Conservation (phyloP, 1,284 basidiomycete species). For the Coniferiporia weirii region DNA sequence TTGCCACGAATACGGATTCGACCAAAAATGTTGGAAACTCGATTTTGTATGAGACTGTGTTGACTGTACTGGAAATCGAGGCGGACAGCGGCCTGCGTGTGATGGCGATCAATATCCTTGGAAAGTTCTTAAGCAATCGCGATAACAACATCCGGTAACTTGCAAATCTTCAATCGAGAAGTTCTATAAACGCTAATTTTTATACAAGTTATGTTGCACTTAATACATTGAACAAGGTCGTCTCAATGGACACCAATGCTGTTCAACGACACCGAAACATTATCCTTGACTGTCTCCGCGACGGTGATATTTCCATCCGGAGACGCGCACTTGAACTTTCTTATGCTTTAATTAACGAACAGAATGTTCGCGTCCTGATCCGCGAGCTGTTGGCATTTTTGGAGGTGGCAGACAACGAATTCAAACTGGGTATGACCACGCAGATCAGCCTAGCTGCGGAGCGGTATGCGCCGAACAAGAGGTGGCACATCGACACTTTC, state of each 20-base stretch:
- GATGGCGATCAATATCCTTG: constrained; percentile 99
- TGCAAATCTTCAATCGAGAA: constrained; percentile 23
- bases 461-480: constrained; percentile 93
- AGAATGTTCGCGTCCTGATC: constrained; percentile 89
- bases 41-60: constrained; percentile 96
- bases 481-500: constrained; percentile 99
- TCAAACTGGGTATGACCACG: constrained; percentile 96
- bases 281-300: constrained; percentile 95
- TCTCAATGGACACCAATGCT: constrained; percentile 96
- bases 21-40: constrained; percentile 98
- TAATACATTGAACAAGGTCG: constrained; percentile 98
- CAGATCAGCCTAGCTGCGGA: constrained; percentile 97
- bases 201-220: constrained; percentile 86
- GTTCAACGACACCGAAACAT: constrained; percentile 98
- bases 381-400: constrained; percentile 94
- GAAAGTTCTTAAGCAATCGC: constrained; percentile 95
- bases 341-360: constrained; percentile 96
- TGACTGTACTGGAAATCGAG: constrained; percentile 97
- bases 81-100: constrained; percentile 94
- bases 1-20: constrained; percentile 97
- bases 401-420: constrained; percentile 98
- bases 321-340: constrained; percentile 95
- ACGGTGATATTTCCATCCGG: constrained; percentile 98
- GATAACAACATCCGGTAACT: constrained; percentile 96
- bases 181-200: constrained; percentile 6